A percentile compares a stretch with the other conserved stretches of the same genome.
Conservation (phyloP, 305 asterid species). For the Solanum chacoense region DNA sequence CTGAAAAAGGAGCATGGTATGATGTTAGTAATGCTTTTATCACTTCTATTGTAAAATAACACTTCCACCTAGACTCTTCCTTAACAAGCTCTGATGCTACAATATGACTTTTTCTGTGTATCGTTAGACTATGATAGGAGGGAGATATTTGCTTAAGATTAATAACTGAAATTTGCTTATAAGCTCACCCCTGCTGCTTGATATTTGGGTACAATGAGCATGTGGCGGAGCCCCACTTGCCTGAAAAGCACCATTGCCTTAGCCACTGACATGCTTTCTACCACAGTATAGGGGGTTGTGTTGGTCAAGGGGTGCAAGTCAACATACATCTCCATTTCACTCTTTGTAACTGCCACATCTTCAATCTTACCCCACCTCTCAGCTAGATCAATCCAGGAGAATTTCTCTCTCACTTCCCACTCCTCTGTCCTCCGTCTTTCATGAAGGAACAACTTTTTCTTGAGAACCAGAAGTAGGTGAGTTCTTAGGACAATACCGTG, state of each 20-base stretch:
- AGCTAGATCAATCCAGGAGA: slow-evolving; percentile 68
- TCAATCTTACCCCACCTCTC: slow-evolving; percentile 61
- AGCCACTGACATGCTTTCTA: slow-evolving; percentile 82
- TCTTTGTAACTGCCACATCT: slow-evolving; percentile 48
- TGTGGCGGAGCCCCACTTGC: slow-evolving; percentile 84
- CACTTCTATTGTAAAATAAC: not conserved
- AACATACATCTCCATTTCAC: slow-evolving; percentile 78
- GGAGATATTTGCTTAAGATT: not conserved
- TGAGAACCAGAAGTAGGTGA: slow-evolving; percentile 58
- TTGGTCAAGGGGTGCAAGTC: slow-evolving; percentile 86
- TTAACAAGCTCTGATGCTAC: not conserved
- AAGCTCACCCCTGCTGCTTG: slow-evolving; percentile 72
- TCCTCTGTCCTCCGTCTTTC: slow-evolving; percentile 67
- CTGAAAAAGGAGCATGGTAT: slow-evolving; percentile 19
- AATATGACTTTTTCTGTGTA: not conserved
- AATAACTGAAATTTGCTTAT: not conserved
- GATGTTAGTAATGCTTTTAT: slow-evolving; percentile 5
- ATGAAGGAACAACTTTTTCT: slow-evolving; percentile 69
- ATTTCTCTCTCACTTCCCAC: slow-evolving; percentile 75
- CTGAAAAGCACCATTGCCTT: slow-evolving; percentile 82
- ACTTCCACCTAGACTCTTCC: not conserved
- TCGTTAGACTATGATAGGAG: not conserved
- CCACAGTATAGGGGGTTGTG: slow-evolving; percentile 72
- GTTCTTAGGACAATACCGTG: slow-evolving; percentile 79
- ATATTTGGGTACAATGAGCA: slow-evolving; percentile 68